phyloP scores from a whole-genome alignment of 495 filamentous ascomycete species.

The Penicillium fimorum region DNA sequence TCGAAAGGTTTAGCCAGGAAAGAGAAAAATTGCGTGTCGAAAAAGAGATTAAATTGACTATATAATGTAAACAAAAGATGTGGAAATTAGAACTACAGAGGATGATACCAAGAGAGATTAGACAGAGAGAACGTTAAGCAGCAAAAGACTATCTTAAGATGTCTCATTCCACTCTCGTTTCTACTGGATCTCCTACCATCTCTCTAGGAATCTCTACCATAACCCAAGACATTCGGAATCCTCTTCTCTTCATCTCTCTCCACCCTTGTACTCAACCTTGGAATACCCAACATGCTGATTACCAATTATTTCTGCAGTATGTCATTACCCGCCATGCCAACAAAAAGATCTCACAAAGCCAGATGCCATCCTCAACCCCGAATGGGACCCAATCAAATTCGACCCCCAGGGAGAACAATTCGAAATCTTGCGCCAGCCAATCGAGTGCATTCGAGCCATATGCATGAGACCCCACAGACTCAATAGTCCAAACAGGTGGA shows the following conservation, averaged over 20 bases:
- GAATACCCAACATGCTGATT: background rate
- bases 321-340: too few species aligned
- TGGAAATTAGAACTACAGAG: background rate
- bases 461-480: background rate
- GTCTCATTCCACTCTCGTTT: background rate
- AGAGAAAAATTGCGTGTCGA: too few species aligned
- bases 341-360: background rate
- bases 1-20: too few species aligned
- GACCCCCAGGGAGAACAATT: background rate
- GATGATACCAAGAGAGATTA: background rate
- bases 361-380: background rate
- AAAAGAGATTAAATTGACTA: background rate
- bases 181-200: too few species aligned
- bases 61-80: background rate
- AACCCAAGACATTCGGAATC: background rate
- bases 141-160: background rate
- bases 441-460: background rate
- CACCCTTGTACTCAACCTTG: too few species aligned
- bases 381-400: background rate
- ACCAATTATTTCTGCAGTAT: background rate
- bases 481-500: slow-evolving; percentile 3
- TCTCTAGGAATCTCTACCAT: background rate
- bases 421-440: background rate
- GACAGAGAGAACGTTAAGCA: background rate
- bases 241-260: background rate